Conservation (phyloP, 2,329 filamentous ascomycete species). For the Clonostachys rosea region DNA sequence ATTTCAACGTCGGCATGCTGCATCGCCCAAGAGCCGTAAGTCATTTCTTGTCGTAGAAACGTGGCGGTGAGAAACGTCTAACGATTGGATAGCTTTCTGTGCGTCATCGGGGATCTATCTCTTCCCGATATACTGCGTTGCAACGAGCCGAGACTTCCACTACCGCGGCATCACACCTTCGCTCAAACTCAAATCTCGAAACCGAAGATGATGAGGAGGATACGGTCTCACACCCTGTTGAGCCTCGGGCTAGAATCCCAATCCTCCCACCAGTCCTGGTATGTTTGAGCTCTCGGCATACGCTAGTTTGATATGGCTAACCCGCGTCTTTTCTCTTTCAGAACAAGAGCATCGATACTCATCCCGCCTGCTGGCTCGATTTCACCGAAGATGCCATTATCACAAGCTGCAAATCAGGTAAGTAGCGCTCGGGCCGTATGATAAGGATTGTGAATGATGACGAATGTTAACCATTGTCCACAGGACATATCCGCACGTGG, state of each 20-base stretch:
- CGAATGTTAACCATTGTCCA: neutral
- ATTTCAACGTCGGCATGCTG: slow-evolving; percentile 96
- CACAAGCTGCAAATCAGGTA: slow-evolving; percentile 87
- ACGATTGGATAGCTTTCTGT: neutral
- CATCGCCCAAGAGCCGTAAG: slow-evolving; percentile 81
- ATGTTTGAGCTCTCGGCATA: slow-evolving; percentile 21
- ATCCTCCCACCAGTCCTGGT: slow-evolving; percentile 89
- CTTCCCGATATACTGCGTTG: slow-evolving; percentile 40
- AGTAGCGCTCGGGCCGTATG: slow-evolving; percentile 21
- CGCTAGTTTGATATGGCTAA: neutral
- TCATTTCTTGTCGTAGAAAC: slow-evolving; percentile 12
- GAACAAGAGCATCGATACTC: slow-evolving; percentile 79
- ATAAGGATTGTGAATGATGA: neutral
- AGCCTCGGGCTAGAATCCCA: slow-evolving; percentile 77
- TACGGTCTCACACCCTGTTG: slow-evolving; percentile 71
- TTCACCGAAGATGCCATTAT: slow-evolving; percentile 93
- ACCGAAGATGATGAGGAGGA: slow-evolving; percentile 44
- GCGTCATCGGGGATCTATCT: slow-evolving; percentile 45
- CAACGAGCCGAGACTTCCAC: slow-evolving; percentile 60
- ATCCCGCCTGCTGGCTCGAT: slow-evolving; percentile 85
- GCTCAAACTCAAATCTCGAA: slow-evolving; percentile 68
- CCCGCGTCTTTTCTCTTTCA: slow-evolving; percentile 22
- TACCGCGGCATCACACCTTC: slow-evolving; percentile 51
- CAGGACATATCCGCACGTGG: slow-evolving; percentile 10
- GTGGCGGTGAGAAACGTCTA: neutral